A percentile compares a stretch with the other conserved stretches of the same genome.
Conservation (phyloP, 1,139 yeast genomes). For the Geotrichum citri-aurantii region DNA sequence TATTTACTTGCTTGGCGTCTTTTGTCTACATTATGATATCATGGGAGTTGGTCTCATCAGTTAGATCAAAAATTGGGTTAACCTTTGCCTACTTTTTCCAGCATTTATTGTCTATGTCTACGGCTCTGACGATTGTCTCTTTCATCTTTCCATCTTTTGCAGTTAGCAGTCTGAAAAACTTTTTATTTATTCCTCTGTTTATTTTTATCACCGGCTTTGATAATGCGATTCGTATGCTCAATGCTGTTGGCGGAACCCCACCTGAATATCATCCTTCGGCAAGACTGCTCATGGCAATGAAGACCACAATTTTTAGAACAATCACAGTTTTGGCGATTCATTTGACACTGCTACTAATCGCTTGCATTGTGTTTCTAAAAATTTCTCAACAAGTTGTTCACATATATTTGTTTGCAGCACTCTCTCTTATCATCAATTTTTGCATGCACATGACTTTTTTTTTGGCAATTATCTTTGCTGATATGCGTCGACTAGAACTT, state of each 20-base stretch:
- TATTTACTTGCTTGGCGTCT: conserved; percentile 30
- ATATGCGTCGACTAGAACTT: conserved; percentile 57
- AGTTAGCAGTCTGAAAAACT: conserved; percentile 23
- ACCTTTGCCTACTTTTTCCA: conserved; percentile 56
- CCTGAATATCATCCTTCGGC: conserved; percentile 40
- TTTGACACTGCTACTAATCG: conserved; percentile 29
- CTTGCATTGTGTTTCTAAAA: conserved; percentile 15
- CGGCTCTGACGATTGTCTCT: conserved; percentile 50
- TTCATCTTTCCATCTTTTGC: conserved; percentile 32
- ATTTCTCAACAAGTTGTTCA: conserved; percentile 36
- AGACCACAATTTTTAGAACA: conserved; percentile 37
- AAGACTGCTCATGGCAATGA: conserved; percentile 37
- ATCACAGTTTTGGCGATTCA: conserved; percentile 31
- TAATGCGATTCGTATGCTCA: conserved; percentile 42
- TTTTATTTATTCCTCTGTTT: conserved; percentile 38
- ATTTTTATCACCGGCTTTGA: conserved; percentile 42
- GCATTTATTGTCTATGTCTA: conserved; percentile 41
- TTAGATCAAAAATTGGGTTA: conserved; percentile 57
- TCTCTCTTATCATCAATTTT: conserved; percentile 51
- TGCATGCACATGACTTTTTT: conserved; percentile 56
- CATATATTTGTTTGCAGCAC: conserved; percentile 39
- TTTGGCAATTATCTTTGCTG: conserved; percentile 59
- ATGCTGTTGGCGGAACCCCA: conserved; percentile 40
- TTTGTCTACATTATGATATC: conserved; percentile 42
- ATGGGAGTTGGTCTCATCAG: conserved; percentile 48